phyloP scores from a whole-genome alignment of 2,329 filamentous ascomycete species.

The Ilyonectria robusta region DNA sequence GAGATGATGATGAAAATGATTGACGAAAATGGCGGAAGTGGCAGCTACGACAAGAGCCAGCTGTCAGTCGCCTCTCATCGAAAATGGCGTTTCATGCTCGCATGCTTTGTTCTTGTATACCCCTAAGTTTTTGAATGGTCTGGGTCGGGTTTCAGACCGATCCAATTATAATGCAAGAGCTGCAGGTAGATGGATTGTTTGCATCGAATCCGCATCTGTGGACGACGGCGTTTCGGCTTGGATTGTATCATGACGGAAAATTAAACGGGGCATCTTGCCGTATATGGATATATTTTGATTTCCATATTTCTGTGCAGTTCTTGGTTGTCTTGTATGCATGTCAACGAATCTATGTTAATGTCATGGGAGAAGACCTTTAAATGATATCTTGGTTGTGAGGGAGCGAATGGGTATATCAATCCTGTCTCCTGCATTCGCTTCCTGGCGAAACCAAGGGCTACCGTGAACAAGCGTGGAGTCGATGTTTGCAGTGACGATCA shows the following conservation, averaged over 20 bases:
- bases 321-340: neutral
- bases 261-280: neutral
- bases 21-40: neutral
- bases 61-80: neutral
- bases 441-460: neutral
- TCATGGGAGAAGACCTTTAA: neutral
- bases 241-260: conserved; percentile 18
- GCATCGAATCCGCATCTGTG: neutral
- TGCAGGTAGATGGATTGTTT: neutral
- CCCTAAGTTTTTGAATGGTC: conserved; percentile 22
- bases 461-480: neutral
- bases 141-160: conserved; percentile 10
- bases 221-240: conserved; percentile 25
- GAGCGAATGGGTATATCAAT: neutral
- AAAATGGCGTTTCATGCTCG: neutral
- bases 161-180: neutral
- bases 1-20: conserved; percentile 31
- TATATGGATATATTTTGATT: conserved; percentile 5
- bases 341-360: neutral
- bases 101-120: conserved; percentile 24
- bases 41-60: neutral
- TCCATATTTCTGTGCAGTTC: neutral
- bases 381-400: neutral
- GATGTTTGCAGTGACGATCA: neutral
- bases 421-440: neutral